Percentiles rank a stretch among this genome's conserved stretches.
phyloP scores from a whole-genome alignment of 306 rosid species.

The Biancaea sappan region DNA sequence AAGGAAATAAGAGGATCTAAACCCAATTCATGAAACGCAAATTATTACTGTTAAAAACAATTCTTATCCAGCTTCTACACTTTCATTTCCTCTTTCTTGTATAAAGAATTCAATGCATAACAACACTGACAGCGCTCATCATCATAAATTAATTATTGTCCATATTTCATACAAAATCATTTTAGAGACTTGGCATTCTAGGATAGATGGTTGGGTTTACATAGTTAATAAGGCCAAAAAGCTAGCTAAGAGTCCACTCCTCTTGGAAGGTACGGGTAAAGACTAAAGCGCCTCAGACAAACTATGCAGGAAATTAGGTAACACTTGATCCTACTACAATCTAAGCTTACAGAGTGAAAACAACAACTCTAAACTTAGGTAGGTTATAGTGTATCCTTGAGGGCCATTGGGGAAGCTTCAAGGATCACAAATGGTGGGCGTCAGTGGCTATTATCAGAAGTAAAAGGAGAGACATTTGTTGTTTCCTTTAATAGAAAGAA shows the following conservation, averaged over 20 bases:
- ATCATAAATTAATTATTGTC: constrained; percentile 4
- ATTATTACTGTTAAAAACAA: constrained; percentile 1
- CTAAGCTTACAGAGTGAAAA: neutral
- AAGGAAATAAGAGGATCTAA: constrained; percentile 9
- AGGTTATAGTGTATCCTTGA: neutral
- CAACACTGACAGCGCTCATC: neutral
- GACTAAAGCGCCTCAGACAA: neutral
- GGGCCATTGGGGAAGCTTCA: neutral
- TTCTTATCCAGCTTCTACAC: neutral
- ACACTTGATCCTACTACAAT: neutral
- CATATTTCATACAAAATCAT: neutral
- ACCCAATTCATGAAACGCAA: constrained; percentile 17
- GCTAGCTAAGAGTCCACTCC: neutral
- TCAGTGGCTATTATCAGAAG: neutral
- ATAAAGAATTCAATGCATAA: constrained; percentile 18
- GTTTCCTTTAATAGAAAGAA: neutral
- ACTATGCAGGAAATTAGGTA: neutral
- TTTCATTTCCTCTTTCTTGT: constrained; percentile 1
- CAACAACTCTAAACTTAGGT: neutral
- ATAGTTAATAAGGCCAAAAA: neutral
- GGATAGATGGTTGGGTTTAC: neutral
- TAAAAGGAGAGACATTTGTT: neutral
- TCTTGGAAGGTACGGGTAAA: neutral
- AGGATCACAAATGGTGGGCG: neutral
- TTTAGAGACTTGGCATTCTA: neutral